Percentiles rank a stretch among this genome's conserved stretches.
These are phyloP conservation scores for Zoysia matrella DNA, from an alignment of 202 grass and related monocot species.

Conservation along the genomic window DNA sequence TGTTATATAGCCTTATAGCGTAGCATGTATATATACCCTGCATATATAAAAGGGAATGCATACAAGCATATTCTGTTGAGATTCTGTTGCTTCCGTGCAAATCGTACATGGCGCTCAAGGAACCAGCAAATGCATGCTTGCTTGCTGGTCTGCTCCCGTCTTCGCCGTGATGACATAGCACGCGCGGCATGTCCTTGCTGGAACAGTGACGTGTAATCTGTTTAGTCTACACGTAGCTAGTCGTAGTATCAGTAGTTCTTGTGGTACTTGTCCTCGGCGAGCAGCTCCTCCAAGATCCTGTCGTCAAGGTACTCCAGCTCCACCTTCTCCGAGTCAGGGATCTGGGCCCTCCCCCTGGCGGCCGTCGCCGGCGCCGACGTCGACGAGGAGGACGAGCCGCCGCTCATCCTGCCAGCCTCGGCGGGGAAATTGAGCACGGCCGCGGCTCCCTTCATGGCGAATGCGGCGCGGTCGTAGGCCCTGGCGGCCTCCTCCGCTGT, in stretches of 20 bases:
- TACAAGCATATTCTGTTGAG: background rate
- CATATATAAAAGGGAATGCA: too few species aligned
- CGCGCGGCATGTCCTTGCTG: background rate
- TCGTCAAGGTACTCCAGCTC: slow-evolving; percentile 79
- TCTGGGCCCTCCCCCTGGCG: background rate
- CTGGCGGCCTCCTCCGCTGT: slow-evolving; percentile 46
- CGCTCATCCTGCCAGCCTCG: slow-evolving; percentile 10
- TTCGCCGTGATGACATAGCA: background rate
- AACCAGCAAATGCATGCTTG: slow-evolving; percentile 10
- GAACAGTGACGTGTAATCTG: slow-evolving; percentile 19
- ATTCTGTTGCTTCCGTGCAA: background rate
- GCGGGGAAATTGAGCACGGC: slow-evolving; percentile 76
- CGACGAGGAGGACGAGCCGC: background rate
- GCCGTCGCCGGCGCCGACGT: too few species aligned
- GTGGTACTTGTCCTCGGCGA: slow-evolving; percentile 41
- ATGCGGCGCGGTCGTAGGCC: slow-evolving; percentile 73
- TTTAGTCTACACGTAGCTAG: background rate
- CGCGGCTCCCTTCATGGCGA: slow-evolving; percentile 56
- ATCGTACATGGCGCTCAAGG: slow-evolving; percentile 2
- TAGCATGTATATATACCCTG: too few species aligned
- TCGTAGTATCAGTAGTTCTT: slow-evolving; percentile 4
- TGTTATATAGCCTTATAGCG: too few species aligned
- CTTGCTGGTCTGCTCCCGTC: background rate
- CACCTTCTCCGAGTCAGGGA: slow-evolving; percentile 38
- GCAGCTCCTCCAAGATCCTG: slow-evolving; percentile 66